These are phyloP conservation scores for Holtermannia corniformis DNA, from an alignment of 768 basidiomycete genomes.

Conservation along the genomic window DNA sequence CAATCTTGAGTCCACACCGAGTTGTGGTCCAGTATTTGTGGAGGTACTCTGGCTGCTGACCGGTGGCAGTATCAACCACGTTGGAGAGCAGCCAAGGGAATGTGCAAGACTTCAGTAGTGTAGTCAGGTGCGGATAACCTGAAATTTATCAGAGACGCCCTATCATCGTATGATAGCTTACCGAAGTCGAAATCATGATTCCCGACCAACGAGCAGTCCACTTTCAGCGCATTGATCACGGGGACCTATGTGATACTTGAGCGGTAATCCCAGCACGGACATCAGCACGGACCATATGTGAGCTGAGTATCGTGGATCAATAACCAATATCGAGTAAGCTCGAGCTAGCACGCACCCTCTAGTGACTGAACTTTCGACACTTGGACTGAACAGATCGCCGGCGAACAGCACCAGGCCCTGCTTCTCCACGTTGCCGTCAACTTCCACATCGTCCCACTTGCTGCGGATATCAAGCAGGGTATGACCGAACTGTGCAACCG, in stretches of 20 bases:
- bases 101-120: conserved; percentile 58
- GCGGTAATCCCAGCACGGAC: background rate
- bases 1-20: conserved; percentile 59
- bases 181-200: conserved; percentile 80
- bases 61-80: conserved; percentile 55
- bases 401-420: conserved; percentile 79
- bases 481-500: conserved; percentile 76
- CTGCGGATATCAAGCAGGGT: conserved; percentile 56
- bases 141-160: background rate
- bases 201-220: conserved; percentile 71
- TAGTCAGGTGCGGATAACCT: conserved; percentile 40
- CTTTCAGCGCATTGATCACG: conserved; percentile 67
- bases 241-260: conserved; percentile 59
- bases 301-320: background rate
- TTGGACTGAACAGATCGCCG: conserved; percentile 80
- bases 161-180: conserved; percentile 7
- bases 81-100: conserved; percentile 91
- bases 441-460: conserved; percentile 47
- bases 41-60: conserved; percentile 53
- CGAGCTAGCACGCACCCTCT: conserved; percentile 50
- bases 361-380: conserved; percentile 75
- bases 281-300: conserved; percentile 6
- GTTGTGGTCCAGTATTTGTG: conserved; percentile 60
- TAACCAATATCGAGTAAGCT: background rate
- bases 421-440: conserved; percentile 45